Base-by-base conservation (phyloP, 768 basidiomycete species). In the Lactifluus volemus region DNA sequence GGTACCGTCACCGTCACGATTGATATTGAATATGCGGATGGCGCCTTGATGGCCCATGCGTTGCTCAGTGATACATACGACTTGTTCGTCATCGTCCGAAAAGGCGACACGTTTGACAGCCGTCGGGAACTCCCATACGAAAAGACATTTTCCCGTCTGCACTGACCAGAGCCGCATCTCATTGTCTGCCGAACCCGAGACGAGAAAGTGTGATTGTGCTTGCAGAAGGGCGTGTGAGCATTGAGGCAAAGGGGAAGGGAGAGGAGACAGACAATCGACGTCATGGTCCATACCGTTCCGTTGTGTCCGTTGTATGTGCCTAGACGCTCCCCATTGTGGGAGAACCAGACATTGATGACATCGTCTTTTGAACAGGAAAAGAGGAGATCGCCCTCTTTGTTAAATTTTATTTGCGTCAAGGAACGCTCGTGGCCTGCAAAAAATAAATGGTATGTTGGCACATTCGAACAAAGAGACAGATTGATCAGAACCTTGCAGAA, bases 241-340 rank as follows among this genome's bases (percentile, higher is more conserved):
- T 0, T 38, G 41, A 1, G 41, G 41, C 41, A 34, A 12, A 19
- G 32, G 39, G 56, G 25, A 38, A 32, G 29, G 49, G 19, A 25
- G 41, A 42, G 60, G 32, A 39, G 47, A 61, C 91, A 74, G 74
- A 97, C 94, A 85, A 79, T 99, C 97, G 55, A 92, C 84, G 73
- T 96, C 94, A 95, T 84, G 54, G 94, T 95, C 97, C 97, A 98
- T 30, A 99, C 89, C 0, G 90, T 81, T 58, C 97, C 97, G 69
- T 98, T 99, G 74, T 97, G 86, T 44, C 94, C 97, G 49, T 91
- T 85, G 70, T 97, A 98, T 60, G 97, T 99, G 39, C 97, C 97
- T 68, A 99, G 74, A 60, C 97, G 81, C 78, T 98, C 97, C 53
- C 97, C 97, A 68, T 99, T 99, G 69, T 96, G 92, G 12, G 94